Conservation (phyloP, 2,329 filamentous ascomycete species). For the Sphaerostilbella broomeana region DNA sequence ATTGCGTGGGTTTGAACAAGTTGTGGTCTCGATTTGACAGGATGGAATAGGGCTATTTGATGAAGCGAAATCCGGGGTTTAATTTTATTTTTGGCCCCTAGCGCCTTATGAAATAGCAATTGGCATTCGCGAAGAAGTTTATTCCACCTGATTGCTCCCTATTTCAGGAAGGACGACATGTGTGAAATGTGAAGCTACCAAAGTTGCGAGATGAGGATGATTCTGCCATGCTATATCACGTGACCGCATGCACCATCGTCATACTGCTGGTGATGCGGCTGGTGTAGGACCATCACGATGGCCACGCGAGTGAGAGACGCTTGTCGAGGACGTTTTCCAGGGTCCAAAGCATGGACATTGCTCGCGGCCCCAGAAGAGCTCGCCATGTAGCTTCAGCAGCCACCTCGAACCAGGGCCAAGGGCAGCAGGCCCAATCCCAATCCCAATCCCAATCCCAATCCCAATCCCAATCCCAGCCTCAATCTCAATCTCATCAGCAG, state of each 20-base stretch:
- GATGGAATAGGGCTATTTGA: too few relatives aligned
- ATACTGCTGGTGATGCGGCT: too few relatives aligned
- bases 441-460: slow-evolving; percentile 5
- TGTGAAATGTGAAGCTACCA: too few relatives aligned
- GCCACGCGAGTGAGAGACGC: not conserved
- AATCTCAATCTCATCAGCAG: slow-evolving; percentile 13
- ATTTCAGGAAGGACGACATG: too few relatives aligned
- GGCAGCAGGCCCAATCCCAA: slow-evolving; percentile 6
- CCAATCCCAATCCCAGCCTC: slow-evolving; percentile 5
- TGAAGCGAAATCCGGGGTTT: too few relatives aligned
- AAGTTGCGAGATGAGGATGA: too few relatives aligned
- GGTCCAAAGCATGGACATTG: slow-evolving; percentile 22
- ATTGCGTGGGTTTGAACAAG: too few relatives aligned
- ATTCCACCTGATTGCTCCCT: too few relatives aligned
- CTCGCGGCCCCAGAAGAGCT: slow-evolving; percentile 25
- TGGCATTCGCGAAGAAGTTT: too few relatives aligned
- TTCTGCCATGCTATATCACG: slow-evolving; percentile 1
- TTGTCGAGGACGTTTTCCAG: not conserved
- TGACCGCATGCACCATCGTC: slow-evolving; percentile 1
- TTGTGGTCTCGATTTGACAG: too few relatives aligned
- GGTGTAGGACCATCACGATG: not conserved
- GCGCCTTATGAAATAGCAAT: too few relatives aligned
- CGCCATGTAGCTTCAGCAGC: slow-evolving; percentile 24
- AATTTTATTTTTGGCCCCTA: too few relatives aligned
- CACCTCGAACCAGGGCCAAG: slow-evolving; percentile 14